A percentile compares a stretch with the other conserved stretches of the same genome.
phyloP scores from a whole-genome alignment of 768 basidiomycete genomes.

The Rhizopogon rudus region DNA sequence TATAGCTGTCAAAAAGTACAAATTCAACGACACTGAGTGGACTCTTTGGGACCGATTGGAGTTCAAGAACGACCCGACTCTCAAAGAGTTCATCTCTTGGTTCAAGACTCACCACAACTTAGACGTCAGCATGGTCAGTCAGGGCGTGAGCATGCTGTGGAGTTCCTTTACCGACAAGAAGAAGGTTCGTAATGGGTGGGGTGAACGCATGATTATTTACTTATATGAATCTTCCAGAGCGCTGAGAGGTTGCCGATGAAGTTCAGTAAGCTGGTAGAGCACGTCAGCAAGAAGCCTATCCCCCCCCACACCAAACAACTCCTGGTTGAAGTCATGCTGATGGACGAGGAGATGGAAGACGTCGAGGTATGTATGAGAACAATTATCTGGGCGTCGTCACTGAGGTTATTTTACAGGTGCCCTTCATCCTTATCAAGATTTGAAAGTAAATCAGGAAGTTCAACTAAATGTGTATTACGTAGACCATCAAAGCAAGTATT shows the following conservation, averaged over 20 bases:
- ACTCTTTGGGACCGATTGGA: conserved; percentile 98
- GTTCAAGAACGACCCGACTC: conserved; percentile 83
- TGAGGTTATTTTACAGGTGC: conserved; percentile 45
- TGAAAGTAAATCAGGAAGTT: conserved; percentile 23
- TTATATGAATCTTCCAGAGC: conserved; percentile 43
- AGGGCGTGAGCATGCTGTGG: conserved; percentile 98
- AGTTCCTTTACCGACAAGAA: conserved; percentile 89
- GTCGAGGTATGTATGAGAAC: conserved; percentile 61
- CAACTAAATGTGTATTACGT: background rate
- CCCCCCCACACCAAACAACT: conserved; percentile 79
- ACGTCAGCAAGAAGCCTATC: conserved; percentile 92
- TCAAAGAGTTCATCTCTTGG: conserved; percentile 78
- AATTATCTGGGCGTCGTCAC: background rate
- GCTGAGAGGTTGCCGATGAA: conserved; percentile 85
- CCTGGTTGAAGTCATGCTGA: conserved; percentile 91
- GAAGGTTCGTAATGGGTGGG: conserved; percentile 53
- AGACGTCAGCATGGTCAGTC: conserved; percentile 92
- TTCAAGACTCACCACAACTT: conserved; percentile 84
- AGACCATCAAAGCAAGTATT: conserved; percentile 2
- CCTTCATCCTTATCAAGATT: conserved; percentile 74
- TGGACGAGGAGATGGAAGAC: conserved; percentile 89
- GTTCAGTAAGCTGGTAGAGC: conserved; percentile 88
- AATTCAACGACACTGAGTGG: conserved; percentile 89
- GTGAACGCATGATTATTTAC: background rate
- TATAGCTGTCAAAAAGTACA: conserved; percentile 81